Evolutionary conservation across 73 alveolate genomes (phyloP), one percentile per base, ranked within the genome.

Genomic region (Blepharisma stoltei): DNA sequence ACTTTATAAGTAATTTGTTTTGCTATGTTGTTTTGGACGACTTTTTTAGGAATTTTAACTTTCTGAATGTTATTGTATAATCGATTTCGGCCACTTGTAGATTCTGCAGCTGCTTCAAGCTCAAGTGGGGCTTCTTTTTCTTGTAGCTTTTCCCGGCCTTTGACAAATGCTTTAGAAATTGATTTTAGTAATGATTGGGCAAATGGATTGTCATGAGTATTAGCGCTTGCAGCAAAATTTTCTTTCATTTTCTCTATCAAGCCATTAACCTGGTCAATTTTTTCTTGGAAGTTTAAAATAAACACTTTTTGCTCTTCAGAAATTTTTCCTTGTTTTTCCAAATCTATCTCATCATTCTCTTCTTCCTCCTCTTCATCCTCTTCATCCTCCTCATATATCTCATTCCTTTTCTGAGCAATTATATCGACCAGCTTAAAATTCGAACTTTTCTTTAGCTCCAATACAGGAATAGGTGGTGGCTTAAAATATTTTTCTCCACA

Each of bases 191-290:
- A 60, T 8, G 38, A 14, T 50, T 14, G 21, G 4, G 65, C 21
- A 9, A 60, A 60, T n/a, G 18, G 46, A 38, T 60, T 60, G 47
- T 60, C 23, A n/a, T 8, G 38, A 18, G 73, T 20, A n/a, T 20
- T 14, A 25, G 18, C 46, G 18, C 49, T n/a, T 60, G 73, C 11
- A 20, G 45, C 0, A 25, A 25, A 14, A 60, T 60, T 60, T 14
- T n/a, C 23, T 25, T 25, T 60, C 37, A 60, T 25, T 60, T 25
- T 60, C 5, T 0, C 73, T 60, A 60, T 8, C 11, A 60, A 18
- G 11, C 18, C 73, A 60, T 60, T 60, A 25, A 60, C 73, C 46
- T 60, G 73, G 5, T 60, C 46, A 20, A 60, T 60, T 60, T 60
- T 60, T 60, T 60, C 73, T 25, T 25, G 14, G 14, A 60, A n/a